phyloP scores from a whole-genome alignment of 1,284 basidiomycete genomes.

The Ustilago shanxiensis region DNA sequence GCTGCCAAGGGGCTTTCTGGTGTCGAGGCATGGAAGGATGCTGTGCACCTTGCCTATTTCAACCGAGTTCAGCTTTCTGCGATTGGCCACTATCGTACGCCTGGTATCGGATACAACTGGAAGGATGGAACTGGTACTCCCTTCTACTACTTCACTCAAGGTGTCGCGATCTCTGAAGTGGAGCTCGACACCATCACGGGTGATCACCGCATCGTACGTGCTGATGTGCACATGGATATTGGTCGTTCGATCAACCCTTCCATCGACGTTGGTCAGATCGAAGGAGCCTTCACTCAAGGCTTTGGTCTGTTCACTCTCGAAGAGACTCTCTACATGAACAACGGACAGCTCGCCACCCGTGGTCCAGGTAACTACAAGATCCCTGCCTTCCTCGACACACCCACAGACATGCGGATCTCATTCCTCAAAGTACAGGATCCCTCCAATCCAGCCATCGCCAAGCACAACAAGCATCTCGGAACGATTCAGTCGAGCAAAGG shows the following conservation, averaged over 20 bases:
- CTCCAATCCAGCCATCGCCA: neutral
- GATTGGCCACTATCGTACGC: slow-evolving; percentile 69
- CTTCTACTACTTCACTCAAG: slow-evolving; percentile 68
- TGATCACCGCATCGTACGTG: slow-evolving; percentile 63
- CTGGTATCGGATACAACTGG: slow-evolving; percentile 70
- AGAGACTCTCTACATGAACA: slow-evolving; percentile 68
- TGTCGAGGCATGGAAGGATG: slow-evolving; percentile 57
- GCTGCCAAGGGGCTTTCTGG: slow-evolving; percentile 38
- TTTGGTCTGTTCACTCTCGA: slow-evolving; percentile 69
- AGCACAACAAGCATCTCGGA: slow-evolving; percentile 53
- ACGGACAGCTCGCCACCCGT: slow-evolving; percentile 68
- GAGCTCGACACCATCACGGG: slow-evolving; percentile 70
- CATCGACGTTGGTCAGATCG: slow-evolving; percentile 71
- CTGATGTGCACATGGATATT: slow-evolving; percentile 69
- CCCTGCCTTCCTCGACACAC: slow-evolving; percentile 69
- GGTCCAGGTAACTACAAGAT: slow-evolving; percentile 70
- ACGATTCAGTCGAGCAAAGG: slow-evolving; percentile 66
- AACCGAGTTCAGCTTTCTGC: slow-evolving; percentile 68
- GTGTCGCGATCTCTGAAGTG: slow-evolving; percentile 68
- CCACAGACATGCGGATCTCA: slow-evolving; percentile 67
- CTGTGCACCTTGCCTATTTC: slow-evolving; percentile 68
- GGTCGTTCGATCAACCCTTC: slow-evolving; percentile 70
- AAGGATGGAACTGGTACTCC: slow-evolving; percentile 56
- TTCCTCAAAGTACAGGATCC: slow-evolving; percentile 65
- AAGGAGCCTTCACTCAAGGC: slow-evolving; percentile 64